Base-by-base conservation (phyloP, 371 early-diverging fungal species). In the Mucor piriformis region DNA sequence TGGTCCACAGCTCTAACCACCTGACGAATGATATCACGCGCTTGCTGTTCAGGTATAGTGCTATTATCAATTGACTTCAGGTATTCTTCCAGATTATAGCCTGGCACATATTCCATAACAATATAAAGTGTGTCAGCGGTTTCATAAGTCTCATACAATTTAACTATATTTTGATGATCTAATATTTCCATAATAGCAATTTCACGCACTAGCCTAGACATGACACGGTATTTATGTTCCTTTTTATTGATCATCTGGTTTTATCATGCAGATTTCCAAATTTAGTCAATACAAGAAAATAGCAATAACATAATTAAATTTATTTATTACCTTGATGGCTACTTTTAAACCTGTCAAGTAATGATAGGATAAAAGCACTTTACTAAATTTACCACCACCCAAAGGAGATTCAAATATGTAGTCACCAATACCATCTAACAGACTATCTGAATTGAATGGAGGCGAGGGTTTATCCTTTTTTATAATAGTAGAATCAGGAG, bases 351-450 rank as follows among this genome's bases (percentile, higher is more conserved):
- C 77, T 8, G 88, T 92, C 43, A 85, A 61, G 59, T 84, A 83
- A 73, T 94, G 91, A 43, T 85, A 77, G 12, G 90, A 95, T 11
- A 93, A 77, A 63, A 94, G 90, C 11, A 96, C 98, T 51, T 89
- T 85, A 57, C 92, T 90, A 67, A 93, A 94, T 60, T 93, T 94
- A 23, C 96, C 96, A 53, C 83, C 90, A 12, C 96, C 98, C 13
- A 96, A 77, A 15, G 87, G 81, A 57, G 84, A 86, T 38, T 84
- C 77, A 54, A 95, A 86, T 6, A 81, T 82, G 64, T 95, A 97
- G 61, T 91, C 87, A 6, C 93, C 93, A 60, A 88, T 85, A 18
- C 82, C 77, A 54, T 65, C 59, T 16, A 89, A 73, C 32, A 74
- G 35, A 29, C 82, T 54, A 55, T 89, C 90, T 44, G 89, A 87